These are phyloP conservation scores for Dryadomyces quercus-mongolicae DNA, from an alignment of 2,329 filamentous ascomycete species.

Conservation along the genomic window DNA sequence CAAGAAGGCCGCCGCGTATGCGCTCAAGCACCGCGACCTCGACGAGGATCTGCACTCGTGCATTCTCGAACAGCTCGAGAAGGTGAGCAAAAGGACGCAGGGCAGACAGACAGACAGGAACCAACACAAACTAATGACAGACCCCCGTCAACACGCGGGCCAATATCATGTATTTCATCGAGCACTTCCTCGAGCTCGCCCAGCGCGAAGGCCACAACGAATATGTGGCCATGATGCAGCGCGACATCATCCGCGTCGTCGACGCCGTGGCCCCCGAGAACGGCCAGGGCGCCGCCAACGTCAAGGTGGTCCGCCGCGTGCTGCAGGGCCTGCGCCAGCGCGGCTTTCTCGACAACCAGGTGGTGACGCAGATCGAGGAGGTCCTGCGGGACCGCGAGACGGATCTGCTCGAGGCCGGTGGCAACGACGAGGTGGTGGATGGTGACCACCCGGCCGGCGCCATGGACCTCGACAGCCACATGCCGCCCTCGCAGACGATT, in stretches of 20 bases:
- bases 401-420: constrained; percentile 28
- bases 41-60: constrained; percentile 96
- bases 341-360: constrained; percentile 59
- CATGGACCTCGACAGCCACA: constrained; percentile 23
- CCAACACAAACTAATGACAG: constrained; percentile 24
- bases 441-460: too few species aligned
- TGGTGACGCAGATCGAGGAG: constrained; percentile 69
- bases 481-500: constrained; percentile 28
- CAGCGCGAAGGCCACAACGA: constrained; percentile 62
- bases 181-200: constrained; percentile 82
- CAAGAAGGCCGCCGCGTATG: constrained; percentile 89
- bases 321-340: constrained; percentile 59
- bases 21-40: constrained; percentile 85
- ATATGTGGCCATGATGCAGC: constrained; percentile 89
- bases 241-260: constrained; percentile 83
- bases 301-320: constrained; percentile 78
- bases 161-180: constrained; percentile 99
- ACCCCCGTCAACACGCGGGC: constrained; percentile 94
- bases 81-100: too few species aligned
- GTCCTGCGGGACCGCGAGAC: constrained; percentile 70
- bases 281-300: constrained; percentile 80
- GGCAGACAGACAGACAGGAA: background rate
- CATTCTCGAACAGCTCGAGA: constrained; percentile 89
- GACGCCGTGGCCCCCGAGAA: constrained; percentile 84
- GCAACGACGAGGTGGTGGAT: background rate